Base-by-base conservation (phyloP, 2,329 filamentous ascomycete species). In the Karstenula rhodostoma region DNA sequence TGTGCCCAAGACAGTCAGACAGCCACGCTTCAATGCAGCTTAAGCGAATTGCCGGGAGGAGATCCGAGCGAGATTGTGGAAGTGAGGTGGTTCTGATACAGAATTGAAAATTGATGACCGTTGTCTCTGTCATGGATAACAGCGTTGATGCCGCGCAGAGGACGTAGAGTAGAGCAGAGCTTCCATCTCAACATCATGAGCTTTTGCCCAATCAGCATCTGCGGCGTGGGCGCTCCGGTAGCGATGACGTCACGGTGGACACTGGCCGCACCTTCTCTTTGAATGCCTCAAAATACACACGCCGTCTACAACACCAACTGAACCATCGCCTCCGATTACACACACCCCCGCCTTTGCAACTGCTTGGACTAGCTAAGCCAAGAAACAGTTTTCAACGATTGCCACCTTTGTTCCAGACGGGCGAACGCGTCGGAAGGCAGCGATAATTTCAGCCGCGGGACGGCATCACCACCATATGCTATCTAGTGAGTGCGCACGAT, bases 31-130 rank as follows among this genome's bases (percentile, higher is more conserved):
- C 15, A 17, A 23, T 37, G 29, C 52, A 32, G 42, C 29, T 27
- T n/a, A 27, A 46, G 22, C 42, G 57, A 22, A 33, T 32, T 46
- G 47, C 57, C 57, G 57, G 42, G 59, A 35, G 62, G 57, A 61
- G 62, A 59, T 33, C 59, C 62, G 62, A 56, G 10, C 32, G 23
- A 43, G 43, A 22, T 13, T 42, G 33, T 6, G n/a, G 13, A 15
- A 10, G 2, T n/a, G 29, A 51, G 32, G 9, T 12, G 32, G 10
- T 13, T 29, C 12, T 51, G 17, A n/a, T n/a, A 15, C 8, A n/a
- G 17, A 5, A n/a, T 40, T 40, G 17, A 40, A n/a, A 4, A n/a
- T 17, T n/a, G 4, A 17, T n/a, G 15, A 40, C 37, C 15, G 13
- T 40, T n/a, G 7, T 40, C 17, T 40, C 5, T 3, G 15, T 5